Base-by-base conservation (phyloP, 2,329 filamentous ascomycete species). In the Fusarium mangiferae region DNA sequence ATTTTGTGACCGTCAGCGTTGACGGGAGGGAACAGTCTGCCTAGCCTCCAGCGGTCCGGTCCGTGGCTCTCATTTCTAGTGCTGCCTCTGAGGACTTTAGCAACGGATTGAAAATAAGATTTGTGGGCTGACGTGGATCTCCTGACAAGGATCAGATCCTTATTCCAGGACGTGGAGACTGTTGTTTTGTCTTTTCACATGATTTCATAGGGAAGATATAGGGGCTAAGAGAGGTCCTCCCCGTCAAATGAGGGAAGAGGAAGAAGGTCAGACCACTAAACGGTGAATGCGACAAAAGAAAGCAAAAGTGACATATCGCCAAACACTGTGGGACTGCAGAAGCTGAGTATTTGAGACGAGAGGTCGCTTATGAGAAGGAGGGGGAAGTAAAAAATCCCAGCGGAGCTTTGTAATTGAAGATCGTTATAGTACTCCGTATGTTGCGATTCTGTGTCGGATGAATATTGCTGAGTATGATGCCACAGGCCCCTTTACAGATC, bases 141-240 rank as follows among this genome's bases (percentile, higher is more conserved):
- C 17, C 12, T 15, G 42, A 42, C 70, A 60, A 38, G 60, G 70
- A 62, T 73, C 2, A 20, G n/a, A 56, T 66, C 70, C 48, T 71
- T n/a, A 49, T 22, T n/a, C 22, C 36, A 52, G 7, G 20, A 22
- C 28, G 30, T 42, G 24, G 44, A 42, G 41, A 41, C 62, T 42
- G 24, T 24, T 30, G n/a, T 39, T 20, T 41, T 38, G 38, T 48
- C 46, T 48, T 38, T 28, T 49, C 44, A 45, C n/a, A 36, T 13
- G 9, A n/a, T 22, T 24, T 26, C 15, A 3, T 15, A 3, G 5
- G 13, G 15, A 12, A 17, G 13, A 20, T 26, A 26, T 18, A 28
- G 18, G 28, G 24, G 10, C 5, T 6, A 39, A 20, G 20, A 42
- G 42, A 36, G 20, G 8, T 7, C 9, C 14, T 9, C n/a, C 24